phyloP scores from a whole-genome alignment of 2,329 filamentous ascomycete species.

The Aureobasidium sp. region DNA sequence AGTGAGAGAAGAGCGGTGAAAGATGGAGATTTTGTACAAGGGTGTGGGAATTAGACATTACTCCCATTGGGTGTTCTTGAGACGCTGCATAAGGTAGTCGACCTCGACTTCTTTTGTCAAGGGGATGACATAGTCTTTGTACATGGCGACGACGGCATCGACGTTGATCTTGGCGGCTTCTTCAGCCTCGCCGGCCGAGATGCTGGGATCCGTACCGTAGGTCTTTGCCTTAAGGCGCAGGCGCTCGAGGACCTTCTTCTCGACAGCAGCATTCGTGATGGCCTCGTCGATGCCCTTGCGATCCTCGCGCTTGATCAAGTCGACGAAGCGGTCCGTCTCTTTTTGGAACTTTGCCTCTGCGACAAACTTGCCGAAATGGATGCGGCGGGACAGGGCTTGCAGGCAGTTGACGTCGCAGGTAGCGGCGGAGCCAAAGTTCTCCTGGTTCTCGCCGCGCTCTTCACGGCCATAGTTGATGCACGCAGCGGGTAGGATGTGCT shows the following conservation, averaged over 20 bases:
- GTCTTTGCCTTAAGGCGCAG: slow-evolving; percentile 83
- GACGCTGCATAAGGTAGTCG: slow-evolving; percentile 92
- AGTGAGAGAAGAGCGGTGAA: too few relatives aligned
- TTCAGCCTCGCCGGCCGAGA: slow-evolving; percentile 41
- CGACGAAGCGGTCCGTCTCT: slow-evolving; percentile 72
- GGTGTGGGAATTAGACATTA: slow-evolving; percentile 19
- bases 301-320: slow-evolving; percentile 74
- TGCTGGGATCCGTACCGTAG: slow-evolving; percentile 83
- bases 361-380: slow-evolving; percentile 98
- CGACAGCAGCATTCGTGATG: slow-evolving; percentile 84
- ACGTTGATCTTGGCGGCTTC: slow-evolving; percentile 73
- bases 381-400: slow-evolving; percentile 80
- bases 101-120: slow-evolving; percentile 98
- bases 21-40: neutral
- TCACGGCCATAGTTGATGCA: slow-evolving; percentile 70
- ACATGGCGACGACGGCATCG: slow-evolving; percentile 85
- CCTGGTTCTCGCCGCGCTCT: slow-evolving; percentile 76
- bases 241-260: slow-evolving; percentile 83
- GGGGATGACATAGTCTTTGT: slow-evolving; percentile 78
- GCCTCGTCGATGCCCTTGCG: slow-evolving; percentile 75
- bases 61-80: slow-evolving; percentile 52
- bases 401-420: slow-evolving; percentile 86
- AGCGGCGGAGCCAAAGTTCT: slow-evolving; percentile 91
- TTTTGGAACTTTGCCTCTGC: slow-evolving; percentile 90
- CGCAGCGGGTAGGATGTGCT: slow-evolving; percentile 73